Evolutionary conservation across 2,329 filamentous ascomycete species (phyloP), one percentile per base, ranked within the genome.

Genomic region (Arthrobotrys pseudoclavata): DNA sequence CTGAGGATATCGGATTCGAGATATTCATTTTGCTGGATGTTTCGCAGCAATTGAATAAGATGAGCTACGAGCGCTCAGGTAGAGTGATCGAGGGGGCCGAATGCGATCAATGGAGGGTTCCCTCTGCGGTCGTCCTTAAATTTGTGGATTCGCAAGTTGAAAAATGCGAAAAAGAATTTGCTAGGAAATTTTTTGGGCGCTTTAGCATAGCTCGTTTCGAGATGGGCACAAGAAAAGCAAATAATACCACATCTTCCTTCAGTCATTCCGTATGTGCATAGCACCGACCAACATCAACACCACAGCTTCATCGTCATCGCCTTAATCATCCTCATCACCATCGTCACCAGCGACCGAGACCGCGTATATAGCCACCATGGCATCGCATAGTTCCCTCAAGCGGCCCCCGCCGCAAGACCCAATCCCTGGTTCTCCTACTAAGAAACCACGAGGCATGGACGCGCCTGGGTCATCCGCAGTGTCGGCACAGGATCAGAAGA

Each of bases 1-100:
- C 87, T 82, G 94, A 96, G 80, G 92, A 88, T 79, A 97, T 89
- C 52, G 96, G 94, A 83, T 94, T 92, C 79, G 92, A 89, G 82
- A 91, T 89, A 83, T 91, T 91, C 90, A 91, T 91, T 80, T 81
- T 84, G 74, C 47, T 66, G 48, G 26, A 24, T 3, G 1, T 15
- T 22, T 55, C 9, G 34, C 53, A n/a, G 63, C 37, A 52, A 48
- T 61, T 42, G 52, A 13, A 24, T 4, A 9, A 34, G 15, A 18
- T n/a, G n/a, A 24, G 31, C 37, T 22, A 50, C 9, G 15, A 26
- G 45, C 34, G 45, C 52, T 15, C 53, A 24, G 53, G 15, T 20
- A 20, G 52, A 55, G 24, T 57, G 60, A 48, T 45, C 4, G 37
- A 40, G 13, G 37, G 34, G 15, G 10, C 42, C 37, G 37, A 52